Conservation (phyloP, 257 asterid species). For the Solanum medicagineum region DNA sequence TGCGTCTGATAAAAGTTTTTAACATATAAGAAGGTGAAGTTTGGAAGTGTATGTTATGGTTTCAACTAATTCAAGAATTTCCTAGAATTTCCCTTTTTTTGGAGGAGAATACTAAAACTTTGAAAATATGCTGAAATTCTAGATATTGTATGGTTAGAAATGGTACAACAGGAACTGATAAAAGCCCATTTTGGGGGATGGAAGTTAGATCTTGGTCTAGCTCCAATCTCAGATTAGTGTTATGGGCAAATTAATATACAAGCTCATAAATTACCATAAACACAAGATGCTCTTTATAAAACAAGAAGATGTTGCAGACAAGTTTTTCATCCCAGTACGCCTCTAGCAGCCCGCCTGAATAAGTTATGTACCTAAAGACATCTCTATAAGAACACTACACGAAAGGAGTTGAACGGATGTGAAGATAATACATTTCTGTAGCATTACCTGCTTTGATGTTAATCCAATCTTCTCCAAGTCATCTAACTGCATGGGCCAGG, state of each 20-base stretch:
- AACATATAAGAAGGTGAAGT: neutral
- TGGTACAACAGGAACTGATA: neutral
- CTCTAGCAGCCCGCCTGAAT: constrained; percentile 71
- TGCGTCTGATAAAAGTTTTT: neutral
- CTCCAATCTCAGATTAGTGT: neutral
- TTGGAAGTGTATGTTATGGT: neutral
- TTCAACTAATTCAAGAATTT: neutral
- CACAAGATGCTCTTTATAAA: neutral
- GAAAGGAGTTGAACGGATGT: neutral
- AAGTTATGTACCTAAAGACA: constrained; percentile 54
- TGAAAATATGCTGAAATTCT: neutral
- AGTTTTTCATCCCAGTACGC: constrained; percentile 30
- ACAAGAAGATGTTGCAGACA: constrained; percentile 16
- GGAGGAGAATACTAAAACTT: neutral
- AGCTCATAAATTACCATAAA: neutral
- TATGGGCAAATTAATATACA: neutral
- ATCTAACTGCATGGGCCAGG: constrained; percentile 35
- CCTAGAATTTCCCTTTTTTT: neutral
- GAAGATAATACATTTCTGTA: neutral
- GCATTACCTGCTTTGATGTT: constrained; percentile 66
- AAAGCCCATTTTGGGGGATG: neutral
- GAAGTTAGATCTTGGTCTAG: neutral
- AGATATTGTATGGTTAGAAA: neutral
- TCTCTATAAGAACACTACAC: neutral
- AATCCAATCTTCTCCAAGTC: constrained; percentile 79